phyloP scores from a whole-genome alignment of 73 alveolate species.

The Tetrahymena malaccensis region DNA sequence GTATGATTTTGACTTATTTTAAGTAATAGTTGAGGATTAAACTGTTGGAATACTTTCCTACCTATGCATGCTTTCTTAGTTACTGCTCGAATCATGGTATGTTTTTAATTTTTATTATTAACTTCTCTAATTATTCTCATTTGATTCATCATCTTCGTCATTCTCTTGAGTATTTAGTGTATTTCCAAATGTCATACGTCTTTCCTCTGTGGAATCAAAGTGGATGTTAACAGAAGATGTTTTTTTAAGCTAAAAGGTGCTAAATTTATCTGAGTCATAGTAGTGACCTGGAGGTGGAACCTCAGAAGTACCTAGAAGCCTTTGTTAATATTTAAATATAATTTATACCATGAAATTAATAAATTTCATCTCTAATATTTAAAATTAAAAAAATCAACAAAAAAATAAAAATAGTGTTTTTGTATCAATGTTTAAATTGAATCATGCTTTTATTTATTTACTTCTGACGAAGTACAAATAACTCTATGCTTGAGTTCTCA shows the following conservation, averaged over 20 bases:
- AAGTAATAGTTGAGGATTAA: not conserved
- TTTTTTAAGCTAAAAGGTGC: not conserved
- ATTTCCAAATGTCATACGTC: not conserved
- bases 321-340: not conserved
- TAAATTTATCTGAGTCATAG: not conserved
- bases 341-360: not conserved
- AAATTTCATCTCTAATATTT: too few species aligned
- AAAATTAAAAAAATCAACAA: too few species aligned
- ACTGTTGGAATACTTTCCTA: not conserved
- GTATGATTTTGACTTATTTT: not conserved
- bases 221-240: not conserved
- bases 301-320: not conserved
- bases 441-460: not conserved
- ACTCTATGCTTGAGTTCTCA: not conserved
- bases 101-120: not conserved
- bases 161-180: not conserved
- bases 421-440: too few species aligned
- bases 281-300: not conserved
- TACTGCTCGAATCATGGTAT: not conserved
- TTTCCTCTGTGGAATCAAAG: not conserved
- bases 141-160: not conserved
- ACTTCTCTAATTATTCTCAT: not conserved
- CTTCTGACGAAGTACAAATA: not conserved
- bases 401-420: too few species aligned
- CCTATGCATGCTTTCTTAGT: not conserved